Percentiles rank a stretch among this genome's conserved stretches.
Conservation (phyloP, 768 basidiomycete genomes). For the Cyathus striatus region DNA sequence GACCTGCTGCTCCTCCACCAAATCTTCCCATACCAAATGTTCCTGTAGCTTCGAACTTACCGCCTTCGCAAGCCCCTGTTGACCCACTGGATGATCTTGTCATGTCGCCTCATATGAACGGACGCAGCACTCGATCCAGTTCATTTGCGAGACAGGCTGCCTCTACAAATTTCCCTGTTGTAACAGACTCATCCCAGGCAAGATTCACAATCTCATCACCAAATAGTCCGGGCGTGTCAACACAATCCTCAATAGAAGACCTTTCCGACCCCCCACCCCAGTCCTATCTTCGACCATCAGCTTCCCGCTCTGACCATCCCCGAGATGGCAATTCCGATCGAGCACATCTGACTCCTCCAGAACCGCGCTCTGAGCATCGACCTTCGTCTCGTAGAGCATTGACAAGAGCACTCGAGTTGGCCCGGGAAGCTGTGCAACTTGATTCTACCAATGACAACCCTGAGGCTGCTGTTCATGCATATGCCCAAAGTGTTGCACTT, state of each 20-base stretch:
- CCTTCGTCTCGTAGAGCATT: constrained; percentile 84
- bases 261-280: constrained; percentile 55
- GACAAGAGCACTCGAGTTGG: constrained; percentile 81
- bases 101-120: constrained; percentile 19
- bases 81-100: constrained; percentile 16
- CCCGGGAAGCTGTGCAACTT: constrained; percentile 84
- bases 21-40: constrained; percentile 69
- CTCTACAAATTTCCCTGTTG: constrained; percentile 50
- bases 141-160: constrained; percentile 30
- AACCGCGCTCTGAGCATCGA: constrained; percentile 45
- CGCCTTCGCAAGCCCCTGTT: constrained; percentile 12
- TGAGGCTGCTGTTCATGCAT: constrained; percentile 83
- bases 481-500: constrained; percentile 80
- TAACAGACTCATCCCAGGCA: constrained; percentile 58
- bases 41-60: constrained; percentile 30
- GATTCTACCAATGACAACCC: constrained; percentile 88
- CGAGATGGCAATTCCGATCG: constrained; percentile 40
- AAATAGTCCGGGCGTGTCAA: constrained; percentile 18
- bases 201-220: constrained; percentile 27
- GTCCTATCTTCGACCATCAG: constrained; percentile 39
- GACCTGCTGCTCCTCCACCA: constrained; percentile 70
- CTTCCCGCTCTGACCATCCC: constrained; percentile 24
- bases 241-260: constrained; percentile 39
- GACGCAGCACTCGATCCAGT: constrained; percentile 23
- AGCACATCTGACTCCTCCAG: constrained; percentile 33